Evolutionary conservation across 2,329 filamentous ascomycete species (phyloP).

Genomic region (Neofusicoccum sp.): DNA sequence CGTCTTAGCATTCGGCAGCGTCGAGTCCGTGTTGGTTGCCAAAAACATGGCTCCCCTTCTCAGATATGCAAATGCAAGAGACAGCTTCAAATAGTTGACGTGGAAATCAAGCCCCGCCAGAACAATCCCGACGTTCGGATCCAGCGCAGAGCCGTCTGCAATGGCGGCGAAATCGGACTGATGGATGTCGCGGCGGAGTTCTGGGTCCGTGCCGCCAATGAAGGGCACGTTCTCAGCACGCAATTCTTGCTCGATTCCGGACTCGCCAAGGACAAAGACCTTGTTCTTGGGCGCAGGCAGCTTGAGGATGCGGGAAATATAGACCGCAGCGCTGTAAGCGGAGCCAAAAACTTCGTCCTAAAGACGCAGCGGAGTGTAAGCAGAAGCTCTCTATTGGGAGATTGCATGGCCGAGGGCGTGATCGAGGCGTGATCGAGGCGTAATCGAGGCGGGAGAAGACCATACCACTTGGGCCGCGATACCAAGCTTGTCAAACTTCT

Average conservation of each 20-base stretch:
- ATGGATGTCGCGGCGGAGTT: conserved; percentile 72
- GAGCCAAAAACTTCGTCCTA: conserved; percentile 94
- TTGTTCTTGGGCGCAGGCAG: conserved; percentile 79
- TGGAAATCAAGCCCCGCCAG: conserved; percentile 91
- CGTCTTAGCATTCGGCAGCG: conserved; percentile 74
- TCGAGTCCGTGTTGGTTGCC: conserved; percentile 90
- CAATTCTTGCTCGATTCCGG: conserved; percentile 87
- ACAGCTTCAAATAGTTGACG: conserved; percentile 89
- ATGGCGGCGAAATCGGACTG: conserved; percentile 77
- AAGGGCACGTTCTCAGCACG: conserved; percentile 73
- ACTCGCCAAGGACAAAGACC: conserved; percentile 90
- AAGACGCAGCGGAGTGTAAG: not conserved
- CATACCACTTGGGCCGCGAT: conserved; percentile 69
- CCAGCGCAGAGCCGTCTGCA: conserved; percentile 69
- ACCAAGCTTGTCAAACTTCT: conserved; percentile 79
- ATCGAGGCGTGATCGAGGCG: too few species aligned
- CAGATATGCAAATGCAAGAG: conserved; percentile 82
- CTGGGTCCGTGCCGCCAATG: conserved; percentile 82
- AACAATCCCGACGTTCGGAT: conserved; percentile 86
- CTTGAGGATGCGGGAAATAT: conserved; percentile 88
- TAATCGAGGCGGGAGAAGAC: conserved; percentile 14
- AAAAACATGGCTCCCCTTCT: conserved; percentile 79
- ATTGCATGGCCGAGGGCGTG: not conserved
- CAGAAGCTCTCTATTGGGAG: too few species aligned
- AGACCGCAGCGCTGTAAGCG: conserved; percentile 90